phyloP scores from a whole-genome alignment of 768 basidiomycete species.

The Lactarius hengduanensis region DNA sequence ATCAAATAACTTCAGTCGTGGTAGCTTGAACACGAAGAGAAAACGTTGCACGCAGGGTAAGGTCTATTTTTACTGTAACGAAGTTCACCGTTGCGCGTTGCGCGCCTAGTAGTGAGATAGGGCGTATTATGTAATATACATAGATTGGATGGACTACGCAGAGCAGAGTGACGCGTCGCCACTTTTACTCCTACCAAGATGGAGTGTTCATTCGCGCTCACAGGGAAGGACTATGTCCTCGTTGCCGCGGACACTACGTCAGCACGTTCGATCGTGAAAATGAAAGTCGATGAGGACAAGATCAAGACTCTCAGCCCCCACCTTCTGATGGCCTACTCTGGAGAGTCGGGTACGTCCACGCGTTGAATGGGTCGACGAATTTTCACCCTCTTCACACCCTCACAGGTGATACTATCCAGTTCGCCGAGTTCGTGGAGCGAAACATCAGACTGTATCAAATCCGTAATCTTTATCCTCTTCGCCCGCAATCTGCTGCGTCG shows the following conservation, averaged over 20 bases:
- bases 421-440: conserved; percentile 93
- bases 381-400: neutral
- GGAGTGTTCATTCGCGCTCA: conserved; percentile 90
- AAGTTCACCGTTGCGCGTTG: too few relatives aligned
- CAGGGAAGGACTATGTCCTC: conserved; percentile 91
- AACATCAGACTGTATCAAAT: conserved; percentile 97
- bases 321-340: conserved; percentile 91
- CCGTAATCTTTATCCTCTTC: conserved; percentile 85
- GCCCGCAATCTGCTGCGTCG: conserved; percentile 86
- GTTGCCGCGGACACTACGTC: conserved; percentile 90
- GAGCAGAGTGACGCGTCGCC: conserved; percentile 19
- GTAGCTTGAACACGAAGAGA: too few relatives aligned
- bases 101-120: too few relatives aligned
- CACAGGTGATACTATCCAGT: conserved; percentile 92
- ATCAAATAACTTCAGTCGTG: neutral
- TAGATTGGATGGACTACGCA: too few relatives aligned
- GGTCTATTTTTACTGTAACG: too few relatives aligned
- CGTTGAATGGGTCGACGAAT: conserved; percentile 1
- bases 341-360: conserved; percentile 73
- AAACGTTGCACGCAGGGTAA: too few relatives aligned
- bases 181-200: conserved; percentile 40
- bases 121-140: neutral
- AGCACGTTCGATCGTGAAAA: conserved; percentile 91
- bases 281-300: conserved; percentile 97
- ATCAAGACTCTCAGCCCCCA: conserved; percentile 89